Conservation (phyloP, 306 rosid species). For the Gynostemma pentaphyllum region DNA sequence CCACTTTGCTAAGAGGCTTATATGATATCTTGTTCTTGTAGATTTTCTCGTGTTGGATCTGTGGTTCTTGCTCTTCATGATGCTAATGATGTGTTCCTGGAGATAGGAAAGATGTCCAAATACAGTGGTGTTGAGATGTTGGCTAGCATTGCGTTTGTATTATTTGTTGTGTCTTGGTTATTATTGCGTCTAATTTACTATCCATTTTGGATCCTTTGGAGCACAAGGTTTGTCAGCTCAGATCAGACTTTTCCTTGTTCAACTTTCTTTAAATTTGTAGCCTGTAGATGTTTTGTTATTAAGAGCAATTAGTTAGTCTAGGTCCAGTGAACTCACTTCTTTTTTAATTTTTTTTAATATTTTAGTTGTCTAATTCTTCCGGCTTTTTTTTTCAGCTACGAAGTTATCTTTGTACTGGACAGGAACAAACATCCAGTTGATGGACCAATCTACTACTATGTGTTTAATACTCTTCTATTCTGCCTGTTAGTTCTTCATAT, state of each 20-base stretch:
- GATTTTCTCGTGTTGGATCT: constrained; percentile 89
- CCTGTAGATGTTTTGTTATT: neutral
- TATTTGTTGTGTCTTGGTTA: constrained; percentile 70
- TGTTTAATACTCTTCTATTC: constrained; percentile 72
- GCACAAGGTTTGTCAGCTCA: constrained; percentile 72
- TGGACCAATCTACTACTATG: constrained; percentile 71
- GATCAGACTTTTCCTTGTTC: constrained; percentile 1
- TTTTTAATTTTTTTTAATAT: neutral
- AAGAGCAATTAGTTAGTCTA: neutral
- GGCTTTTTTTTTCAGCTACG: constrained; percentile 56
- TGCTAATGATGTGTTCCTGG: constrained; percentile 84
- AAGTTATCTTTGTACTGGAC: constrained; percentile 50
- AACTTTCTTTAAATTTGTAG: neutral
- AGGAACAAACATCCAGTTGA: constrained; percentile 32
- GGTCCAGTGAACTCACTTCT: neutral
- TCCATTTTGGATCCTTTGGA: constrained; percentile 90
- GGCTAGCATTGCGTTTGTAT: constrained; percentile 74
- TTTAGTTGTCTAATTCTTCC: neutral
- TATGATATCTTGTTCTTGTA: constrained; percentile 19
- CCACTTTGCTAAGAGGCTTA: neutral
- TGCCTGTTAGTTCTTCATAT: constrained; percentile 68
- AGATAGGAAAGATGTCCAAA: constrained; percentile 91
- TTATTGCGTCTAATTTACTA: constrained; percentile 68
- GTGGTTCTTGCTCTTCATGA: constrained; percentile 93
- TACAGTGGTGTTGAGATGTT: constrained; percentile 63